Percentiles rank a stretch among this genome's conserved stretches.
phyloP scores from a whole-genome alignment of 2,329 filamentous ascomycete genomes.

The Sodiomyces alkalinus region DNA sequence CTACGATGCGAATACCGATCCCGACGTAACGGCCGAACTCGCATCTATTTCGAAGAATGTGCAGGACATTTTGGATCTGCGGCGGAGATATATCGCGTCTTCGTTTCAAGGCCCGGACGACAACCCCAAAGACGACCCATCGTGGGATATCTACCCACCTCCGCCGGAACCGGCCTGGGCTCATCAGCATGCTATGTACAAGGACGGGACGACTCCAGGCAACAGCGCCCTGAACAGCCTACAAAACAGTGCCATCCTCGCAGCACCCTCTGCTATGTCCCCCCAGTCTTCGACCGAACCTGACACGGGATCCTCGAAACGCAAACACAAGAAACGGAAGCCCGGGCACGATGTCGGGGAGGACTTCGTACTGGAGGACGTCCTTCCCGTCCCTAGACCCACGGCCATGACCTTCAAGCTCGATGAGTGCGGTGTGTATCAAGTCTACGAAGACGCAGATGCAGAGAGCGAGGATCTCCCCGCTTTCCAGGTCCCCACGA shows the following conservation, averaged over 20 bases:
- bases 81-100: slow-evolving; percentile 75
- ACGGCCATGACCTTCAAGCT: slow-evolving; percentile 63
- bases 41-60: slow-evolving; percentile 80
- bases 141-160: slow-evolving; percentile 81
- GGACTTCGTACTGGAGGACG: slow-evolving; percentile 73
- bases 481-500: slow-evolving; percentile 71
- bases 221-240: slow-evolving; percentile 22
- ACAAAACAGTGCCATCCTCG: slow-evolving; percentile 28
- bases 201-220: slow-evolving; percentile 19
- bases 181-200: slow-evolving; percentile 24
- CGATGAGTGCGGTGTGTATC: slow-evolving; percentile 77
- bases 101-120: slow-evolving; percentile 71
- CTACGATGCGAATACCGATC: slow-evolving; percentile 62
- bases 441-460: slow-evolving; percentile 65
- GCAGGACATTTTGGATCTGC: slow-evolving; percentile 72
- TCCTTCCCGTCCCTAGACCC: slow-evolving; percentile 55
- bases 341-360: slow-evolving; percentile 82
- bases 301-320: slow-evolving; percentile 16
- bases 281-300: slow-evolving; percentile 9
- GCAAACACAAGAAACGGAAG: slow-evolving; percentile 52
- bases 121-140: slow-evolving; percentile 73
- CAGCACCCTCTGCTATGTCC: slow-evolving; percentile 4
- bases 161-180: slow-evolving; percentile 82
- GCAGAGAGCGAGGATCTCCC: slow-evolving; percentile 50
- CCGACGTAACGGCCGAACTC: slow-evolving; percentile 71